These are phyloP conservation scores for Backusella circina DNA, from an alignment of 192 early-diverging fungal genomes.

Conservation along the genomic window DNA sequence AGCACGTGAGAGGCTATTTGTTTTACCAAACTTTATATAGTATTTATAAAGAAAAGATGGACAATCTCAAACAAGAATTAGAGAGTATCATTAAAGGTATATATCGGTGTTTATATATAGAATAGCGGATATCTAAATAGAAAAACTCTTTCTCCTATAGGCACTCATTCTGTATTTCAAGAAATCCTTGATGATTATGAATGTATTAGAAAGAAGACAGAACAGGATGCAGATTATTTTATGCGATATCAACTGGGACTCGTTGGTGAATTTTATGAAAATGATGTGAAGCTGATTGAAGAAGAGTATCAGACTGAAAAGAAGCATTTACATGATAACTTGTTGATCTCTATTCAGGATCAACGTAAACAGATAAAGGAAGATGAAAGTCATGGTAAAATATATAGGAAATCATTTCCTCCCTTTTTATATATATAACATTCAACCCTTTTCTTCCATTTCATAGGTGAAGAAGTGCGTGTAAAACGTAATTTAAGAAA, in stretches of 20 bases:
- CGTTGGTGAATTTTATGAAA: constrained; percentile 11
- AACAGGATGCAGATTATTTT: constrained; percentile 19
- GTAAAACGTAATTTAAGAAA: constrained; percentile 10
- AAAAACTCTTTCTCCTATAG: neutral
- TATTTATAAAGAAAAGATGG: constrained; percentile 26
- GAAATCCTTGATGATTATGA: constrained; percentile 19
- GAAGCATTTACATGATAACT: constrained; percentile 21
- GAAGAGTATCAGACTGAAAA: constrained; percentile 29
- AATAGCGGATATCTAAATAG: neutral
- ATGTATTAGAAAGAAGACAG: constrained; percentile 11
- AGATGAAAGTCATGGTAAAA: constrained; percentile 13
- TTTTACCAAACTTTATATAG: constrained; percentile 8
- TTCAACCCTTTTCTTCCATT: too few relatives aligned
- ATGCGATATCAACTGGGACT: constrained; percentile 18
- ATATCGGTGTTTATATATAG: neutral
- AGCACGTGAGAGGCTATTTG: neutral
- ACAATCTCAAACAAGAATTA: constrained; percentile 21
- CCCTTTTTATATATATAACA: too few relatives aligned
- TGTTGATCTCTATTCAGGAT: constrained; percentile 28
- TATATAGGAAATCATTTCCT: neutral
- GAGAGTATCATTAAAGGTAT: constrained; percentile 29
- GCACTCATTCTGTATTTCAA: constrained; percentile 22
- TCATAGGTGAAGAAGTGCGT: constrained; percentile 5
- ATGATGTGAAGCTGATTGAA: constrained; percentile 18
- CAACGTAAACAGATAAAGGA: constrained; percentile 33